Base-by-base conservation (phyloP, 306 rosid species). In the Bauhinia variegata region DNA sequence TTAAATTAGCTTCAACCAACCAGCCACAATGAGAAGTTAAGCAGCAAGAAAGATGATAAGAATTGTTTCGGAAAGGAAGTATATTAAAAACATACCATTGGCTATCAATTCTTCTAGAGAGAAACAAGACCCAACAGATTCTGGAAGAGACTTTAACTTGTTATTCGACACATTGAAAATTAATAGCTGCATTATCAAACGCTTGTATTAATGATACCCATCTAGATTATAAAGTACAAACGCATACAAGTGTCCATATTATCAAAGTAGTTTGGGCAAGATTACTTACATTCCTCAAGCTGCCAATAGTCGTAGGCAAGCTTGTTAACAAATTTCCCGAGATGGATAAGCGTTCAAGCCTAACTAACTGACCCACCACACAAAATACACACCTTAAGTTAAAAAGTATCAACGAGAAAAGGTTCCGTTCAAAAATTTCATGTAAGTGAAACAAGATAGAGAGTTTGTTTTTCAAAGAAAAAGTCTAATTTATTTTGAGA, bases 31-130 rank as follows among this genome's bases (percentile, higher is more conserved):
- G 41, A 8, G 47, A 71, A 74, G 65, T 17, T 34, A 57, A 44
- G 42, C 38, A 47, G 28, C 63, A 51, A 44, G 52, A 56, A 51
- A 52, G 63, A 51, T 36, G 52, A 47, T 47, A 54, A 44, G 43
- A 48, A 42, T 43, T 39, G 46, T 51, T 57, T 51, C 16, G 2
- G 49, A 57, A 36, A 34, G 44, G 6, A 0, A 31, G 46, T 37
- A 33, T 50, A 68, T 48, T 10, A 36, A 74, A 6, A 71, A 67
- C 64, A 52, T 80, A 95, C 99, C 92, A 77, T 86, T 78, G 43
- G 99, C 97, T 79, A 90, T 90, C 76, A 95, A 72, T 79, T 95
- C 99, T 95, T 95, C 99, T 60, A 95, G 79, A 71, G 96, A 95
- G 83, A 83, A 86, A 79, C 96, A 95, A 82, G 89, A 83, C 63